Evolutionary conservation across 1,284 basidiomycete genomes (phyloP).

Genomic region (Malassezia globosa): DNA sequence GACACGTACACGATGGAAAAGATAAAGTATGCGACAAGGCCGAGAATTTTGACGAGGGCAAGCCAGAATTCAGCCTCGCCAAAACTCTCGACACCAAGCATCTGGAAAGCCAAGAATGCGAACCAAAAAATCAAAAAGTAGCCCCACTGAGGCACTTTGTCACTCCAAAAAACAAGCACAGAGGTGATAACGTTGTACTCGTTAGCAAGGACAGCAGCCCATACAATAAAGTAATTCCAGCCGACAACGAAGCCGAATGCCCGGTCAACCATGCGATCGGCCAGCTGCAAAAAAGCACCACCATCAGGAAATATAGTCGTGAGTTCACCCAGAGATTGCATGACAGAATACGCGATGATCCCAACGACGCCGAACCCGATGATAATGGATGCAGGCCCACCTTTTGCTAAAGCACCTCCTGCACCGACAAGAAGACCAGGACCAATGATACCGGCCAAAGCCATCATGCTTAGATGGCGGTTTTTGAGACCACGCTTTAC

Average conservation of each 20-base stretch:
- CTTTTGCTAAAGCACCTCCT: conserved; percentile 24
- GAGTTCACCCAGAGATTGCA: conserved; percentile 27
- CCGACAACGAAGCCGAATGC: conserved; percentile 56
- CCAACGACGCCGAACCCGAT: conserved; percentile 28
- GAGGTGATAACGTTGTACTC: conserved; percentile 25
- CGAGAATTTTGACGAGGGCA: conserved; percentile 24
- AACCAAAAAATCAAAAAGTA: conserved; percentile 29
- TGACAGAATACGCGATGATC: conserved; percentile 26
- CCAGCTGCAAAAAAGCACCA: conserved; percentile 67
- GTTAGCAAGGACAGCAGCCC: conserved; percentile 25
- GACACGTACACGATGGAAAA: conserved; percentile 26
- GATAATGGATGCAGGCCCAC: conserved; percentile 28
- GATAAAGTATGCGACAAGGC: conserved; percentile 24
- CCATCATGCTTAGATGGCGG: conserved; percentile 33
- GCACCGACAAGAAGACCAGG: conserved; percentile 30
- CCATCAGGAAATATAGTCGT: conserved; percentile 52
- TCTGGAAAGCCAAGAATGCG: conserved; percentile 19
- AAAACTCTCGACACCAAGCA: conserved; percentile 23
- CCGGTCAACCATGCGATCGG: conserved; percentile 66
- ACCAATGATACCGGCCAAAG: conserved; percentile 31
- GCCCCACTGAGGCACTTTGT: conserved; percentile 12
- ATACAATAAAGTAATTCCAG: conserved; percentile 49
- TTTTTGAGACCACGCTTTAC: conserved; percentile 26
- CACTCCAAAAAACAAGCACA: conserved; percentile 23
- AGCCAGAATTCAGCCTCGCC: conserved; percentile 38